Base-by-base conservation (phyloP, 768 basidiomycete genomes). In the Lactarius hengduanensis region DNA sequence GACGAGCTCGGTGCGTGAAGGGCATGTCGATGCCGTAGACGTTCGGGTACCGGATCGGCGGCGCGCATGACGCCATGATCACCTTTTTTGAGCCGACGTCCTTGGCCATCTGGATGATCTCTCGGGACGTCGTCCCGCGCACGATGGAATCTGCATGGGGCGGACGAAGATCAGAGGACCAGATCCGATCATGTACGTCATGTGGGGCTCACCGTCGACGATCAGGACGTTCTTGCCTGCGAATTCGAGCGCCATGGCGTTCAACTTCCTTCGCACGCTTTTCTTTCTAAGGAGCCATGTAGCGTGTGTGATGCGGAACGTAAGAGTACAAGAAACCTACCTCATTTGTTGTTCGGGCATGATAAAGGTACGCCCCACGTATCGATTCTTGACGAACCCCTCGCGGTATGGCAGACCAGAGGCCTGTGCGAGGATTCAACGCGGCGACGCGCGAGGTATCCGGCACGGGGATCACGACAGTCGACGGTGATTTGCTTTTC, bases 11-110 rank as follows among this genome's bases (percentile, higher is more conserved):
- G 92, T 0, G 88, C 87, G 59, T 89, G 95, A 94, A 94, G 36
- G 97, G 96, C 97, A 98, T 99, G 79, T 99, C 97, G 74, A 99
- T 99, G 22, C 97, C 97, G 77, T 99, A 98, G 5, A 99, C 97
- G 74, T 98, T 97, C 5, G 95, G 89, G 75, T 87, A 92, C 86
- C 96, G 86, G 72, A 99, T 98, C 1, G 97, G 94, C 7, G 97
- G 97, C 9, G 97, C 94, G 74, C 97, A 98, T 59, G 94, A 96
- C 1, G 97, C 97, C 56, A 98, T 88, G 69, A 98, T 90, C 72
- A 99, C 94, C 71, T 91, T 92, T 77, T 91, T 94, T 20, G 97
- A 96, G 18, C 97, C 97, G 18, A 97, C 97, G 73, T 99, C 97
- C 74, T 96, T 96, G 22, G 96, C 97, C 96, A 99, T 98, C 75